Conservation (phyloP, 139 green algal species). For the Chlamydomonas eustigma region DNA sequence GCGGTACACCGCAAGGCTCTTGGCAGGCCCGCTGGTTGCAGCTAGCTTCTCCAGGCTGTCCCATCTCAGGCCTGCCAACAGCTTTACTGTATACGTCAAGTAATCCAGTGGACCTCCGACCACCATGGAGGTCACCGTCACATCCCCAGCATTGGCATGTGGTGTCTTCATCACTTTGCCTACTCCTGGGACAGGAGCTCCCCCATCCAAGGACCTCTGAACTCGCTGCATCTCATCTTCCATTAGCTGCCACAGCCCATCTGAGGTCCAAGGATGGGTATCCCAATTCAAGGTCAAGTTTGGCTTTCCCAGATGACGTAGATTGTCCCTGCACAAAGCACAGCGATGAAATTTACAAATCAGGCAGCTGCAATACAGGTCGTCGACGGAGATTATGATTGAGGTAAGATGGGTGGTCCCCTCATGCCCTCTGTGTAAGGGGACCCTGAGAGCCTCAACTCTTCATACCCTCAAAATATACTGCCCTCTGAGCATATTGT, state of each 20-base stretch:
- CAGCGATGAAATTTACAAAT: too few species aligned
- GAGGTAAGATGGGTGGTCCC: too few species aligned
- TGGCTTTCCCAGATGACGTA: not conserved
- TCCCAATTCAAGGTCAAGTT: conserved; percentile 4
- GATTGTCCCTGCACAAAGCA: not conserved
- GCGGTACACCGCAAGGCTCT: conserved; percentile 46
- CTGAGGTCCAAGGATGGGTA: not conserved
- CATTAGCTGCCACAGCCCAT: conserved; percentile 2
- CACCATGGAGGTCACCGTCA: conserved; percentile 28
- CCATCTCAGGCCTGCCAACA: conserved; percentile 37
- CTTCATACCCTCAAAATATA: too few species aligned
- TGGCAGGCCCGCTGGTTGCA: conserved; percentile 17
- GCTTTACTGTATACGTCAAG: conserved; percentile 39
- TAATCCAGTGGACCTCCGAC: conserved; percentile 24
- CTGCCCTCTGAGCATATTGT: too few species aligned
- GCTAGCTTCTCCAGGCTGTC: not conserved
- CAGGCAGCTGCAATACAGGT: too few species aligned
- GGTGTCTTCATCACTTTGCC: not conserved
- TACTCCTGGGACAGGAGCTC: not conserved
- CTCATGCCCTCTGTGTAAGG: too few species aligned
- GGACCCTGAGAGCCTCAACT: too few species aligned
- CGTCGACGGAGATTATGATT: too few species aligned
- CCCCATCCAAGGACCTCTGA: not conserved
- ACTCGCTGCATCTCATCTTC: conserved; percentile 5
- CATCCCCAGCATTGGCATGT: not conserved